Evolutionary conservation across 306 rosid genomes (phyloP).

Genomic region (Chamaecrista fasciculata): DNA sequence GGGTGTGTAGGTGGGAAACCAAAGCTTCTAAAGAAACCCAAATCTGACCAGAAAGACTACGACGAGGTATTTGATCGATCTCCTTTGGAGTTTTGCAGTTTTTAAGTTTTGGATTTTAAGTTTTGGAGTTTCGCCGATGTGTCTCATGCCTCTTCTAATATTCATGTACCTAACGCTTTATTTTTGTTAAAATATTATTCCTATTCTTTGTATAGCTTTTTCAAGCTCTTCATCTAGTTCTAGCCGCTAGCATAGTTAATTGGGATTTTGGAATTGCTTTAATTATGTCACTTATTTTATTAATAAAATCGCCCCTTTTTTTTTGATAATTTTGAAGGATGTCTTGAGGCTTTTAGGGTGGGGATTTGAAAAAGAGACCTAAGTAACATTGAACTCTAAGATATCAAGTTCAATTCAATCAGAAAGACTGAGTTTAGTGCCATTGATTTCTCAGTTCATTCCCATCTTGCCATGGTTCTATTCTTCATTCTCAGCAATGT

Average conservation of each 20-base stretch:
- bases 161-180: background rate
- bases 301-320: background rate
- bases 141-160: too few relatives aligned
- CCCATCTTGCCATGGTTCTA: too few relatives aligned
- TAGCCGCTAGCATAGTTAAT: too few relatives aligned
- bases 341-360: too few relatives aligned
- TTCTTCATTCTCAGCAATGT: too few relatives aligned
- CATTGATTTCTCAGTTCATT: too few relatives aligned
- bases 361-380: too few relatives aligned
- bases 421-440: too few relatives aligned
- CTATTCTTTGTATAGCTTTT: background rate
- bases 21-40: constrained; percentile 74
- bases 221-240: background rate
- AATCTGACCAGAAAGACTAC: constrained; percentile 63
- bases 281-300: background rate
- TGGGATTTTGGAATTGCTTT: too few relatives aligned
- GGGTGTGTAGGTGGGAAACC: constrained; percentile 60
- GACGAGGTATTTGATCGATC: constrained; percentile 46
- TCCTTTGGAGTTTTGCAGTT: background rate
- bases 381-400: too few relatives aligned
- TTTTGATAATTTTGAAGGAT: too few relatives aligned
- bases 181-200: background rate
- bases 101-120: background rate
- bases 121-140: too few relatives aligned
- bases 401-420: background rate